These are phyloP conservation scores for Coniochaeta sp. DNA, from an alignment of 2,329 filamentous ascomycete species.

Conservation along the genomic window DNA sequence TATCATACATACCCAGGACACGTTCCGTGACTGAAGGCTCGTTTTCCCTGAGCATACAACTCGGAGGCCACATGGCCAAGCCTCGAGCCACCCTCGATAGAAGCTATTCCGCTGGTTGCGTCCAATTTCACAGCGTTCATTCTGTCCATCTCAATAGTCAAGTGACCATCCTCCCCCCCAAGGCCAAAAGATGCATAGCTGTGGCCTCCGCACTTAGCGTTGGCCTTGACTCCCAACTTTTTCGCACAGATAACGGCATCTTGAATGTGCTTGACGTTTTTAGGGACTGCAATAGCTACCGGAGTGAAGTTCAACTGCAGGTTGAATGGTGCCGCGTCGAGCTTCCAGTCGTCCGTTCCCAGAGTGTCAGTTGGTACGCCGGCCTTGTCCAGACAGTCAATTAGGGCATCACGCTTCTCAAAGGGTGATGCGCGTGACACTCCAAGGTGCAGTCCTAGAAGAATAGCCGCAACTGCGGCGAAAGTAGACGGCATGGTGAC, in stretches of 20 bases:
- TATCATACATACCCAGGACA: conserved; percentile 37
- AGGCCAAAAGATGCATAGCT: conserved; percentile 41
- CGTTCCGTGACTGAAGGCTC: conserved; percentile 41
- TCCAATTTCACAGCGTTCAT: conserved; percentile 35
- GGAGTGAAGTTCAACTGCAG: conserved; percentile 27
- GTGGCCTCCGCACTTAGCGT: conserved; percentile 42
- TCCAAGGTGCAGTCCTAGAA: not conserved
- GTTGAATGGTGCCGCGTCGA: conserved; percentile 24
- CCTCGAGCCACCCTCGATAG: conserved; percentile 39
- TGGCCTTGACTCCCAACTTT: conserved; percentile 33
- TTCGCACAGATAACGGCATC: conserved; percentile 37
- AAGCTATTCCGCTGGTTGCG: conserved; percentile 28
- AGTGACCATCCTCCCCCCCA: conserved; percentile 38
- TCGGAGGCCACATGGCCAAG: conserved; percentile 37
- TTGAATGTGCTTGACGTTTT: conserved; percentile 32
- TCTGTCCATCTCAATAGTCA: conserved; percentile 37
- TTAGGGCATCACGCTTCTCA: conserved; percentile 12
- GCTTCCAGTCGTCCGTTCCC: conserved; percentile 21
- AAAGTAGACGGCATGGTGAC: not conserved
- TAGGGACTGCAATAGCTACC: conserved; percentile 33
- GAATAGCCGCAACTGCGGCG: not conserved
- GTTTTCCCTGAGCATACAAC: conserved; percentile 27
- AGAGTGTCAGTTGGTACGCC: conserved; percentile 12
- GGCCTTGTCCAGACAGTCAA: conserved; percentile 15
- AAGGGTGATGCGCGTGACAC: conserved; percentile 7